Evolutionary conservation across 495 filamentous ascomycete genomes (phyloP), one percentile per base, ranked within the genome.

Genomic region (Parmelia sp.): DNA sequence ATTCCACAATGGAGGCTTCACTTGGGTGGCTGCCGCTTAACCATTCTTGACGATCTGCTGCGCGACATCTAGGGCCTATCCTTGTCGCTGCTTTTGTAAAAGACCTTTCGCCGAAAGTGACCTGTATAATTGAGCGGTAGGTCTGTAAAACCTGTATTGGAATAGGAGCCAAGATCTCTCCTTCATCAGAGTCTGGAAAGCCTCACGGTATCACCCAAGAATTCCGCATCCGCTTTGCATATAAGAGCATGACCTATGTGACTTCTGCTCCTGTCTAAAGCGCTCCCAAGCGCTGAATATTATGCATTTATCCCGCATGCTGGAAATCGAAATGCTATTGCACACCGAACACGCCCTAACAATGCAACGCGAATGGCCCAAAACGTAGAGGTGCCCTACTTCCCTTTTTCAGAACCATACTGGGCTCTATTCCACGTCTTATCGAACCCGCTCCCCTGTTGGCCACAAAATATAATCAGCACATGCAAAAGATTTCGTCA

Each of bases 21-120:
- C 67, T 57, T 68, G 68, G 68, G 68, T 70, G 68, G 66, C 12
- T 67, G 70, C 70, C 70, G 70, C 57, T 70, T 70, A 70, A 71
- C 68, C 70, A 68, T 71, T 61, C 31, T 45, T 70, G 62, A 70
- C 51, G 64, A 66, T 67, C 55, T 65, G 65, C 27, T 44, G 53
- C 35, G n/a, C 45, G 57, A 47, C 56, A 51, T n/a, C 15, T 21
- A 58, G 27, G 59, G 53, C 55, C 61, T 58, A 23, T 58, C 35
- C 37, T 55, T 42, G 1, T 31, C 21, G 29, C 35, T 29, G 3
- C 39, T 1, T 29, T 19, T n/a, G 40, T 29, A 17, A n/a, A 58
- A 42, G 7, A 60, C 8, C 23, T 29, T 57, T 21, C 5, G n/a
- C 10, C n/a, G 27, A 19, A 33, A 33, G 51, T 14, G 51, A 6